phyloP scores from a whole-genome alignment of 2,329 filamentous ascomycete species.

The Graphiopsis chlorocephala region DNA sequence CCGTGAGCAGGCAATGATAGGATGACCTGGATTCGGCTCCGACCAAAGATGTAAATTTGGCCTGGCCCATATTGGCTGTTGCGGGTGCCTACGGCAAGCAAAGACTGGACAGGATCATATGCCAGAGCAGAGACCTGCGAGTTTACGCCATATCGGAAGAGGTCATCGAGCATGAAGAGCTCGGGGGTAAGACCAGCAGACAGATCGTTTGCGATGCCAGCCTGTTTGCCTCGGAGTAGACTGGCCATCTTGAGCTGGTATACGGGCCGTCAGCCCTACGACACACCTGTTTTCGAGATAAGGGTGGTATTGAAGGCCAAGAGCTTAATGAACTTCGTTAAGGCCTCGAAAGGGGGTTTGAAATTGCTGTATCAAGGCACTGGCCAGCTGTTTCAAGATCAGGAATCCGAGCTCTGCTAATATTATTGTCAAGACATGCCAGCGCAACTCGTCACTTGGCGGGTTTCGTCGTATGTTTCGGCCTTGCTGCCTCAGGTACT shows the following conservation, averaged over 20 bases:
- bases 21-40: slow-evolving; percentile 72
- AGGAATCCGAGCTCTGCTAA: neutral
- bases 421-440: slow-evolving; percentile 8
- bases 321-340: neutral
- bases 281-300: neutral
- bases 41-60: slow-evolving; percentile 85
- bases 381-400: neutral
- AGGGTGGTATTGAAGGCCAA: neutral
- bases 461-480: neutral
- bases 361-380: neutral
- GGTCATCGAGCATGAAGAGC: slow-evolving; percentile 77
- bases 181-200: slow-evolving; percentile 76
- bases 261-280: slow-evolving; percentile 13
- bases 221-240: slow-evolving; percentile 88
- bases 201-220: slow-evolving; percentile 87
- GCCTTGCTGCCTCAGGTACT: neutral
- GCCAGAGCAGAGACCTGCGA: slow-evolving; percentile 69
- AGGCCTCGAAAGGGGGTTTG: neutral
- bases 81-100: slow-evolving; percentile 86
- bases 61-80: slow-evolving; percentile 82
- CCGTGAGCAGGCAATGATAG: slow-evolving; percentile 65
- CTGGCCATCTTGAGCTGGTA: slow-evolving; percentile 63
- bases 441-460: slow-evolving; percentile 2
- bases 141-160: slow-evolving; percentile 73
- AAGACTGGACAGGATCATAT: slow-evolving; percentile 90